Evolutionary conservation across 139 green algal species (phyloP).

Genomic region (Chlamydomonas applanata): DNA sequence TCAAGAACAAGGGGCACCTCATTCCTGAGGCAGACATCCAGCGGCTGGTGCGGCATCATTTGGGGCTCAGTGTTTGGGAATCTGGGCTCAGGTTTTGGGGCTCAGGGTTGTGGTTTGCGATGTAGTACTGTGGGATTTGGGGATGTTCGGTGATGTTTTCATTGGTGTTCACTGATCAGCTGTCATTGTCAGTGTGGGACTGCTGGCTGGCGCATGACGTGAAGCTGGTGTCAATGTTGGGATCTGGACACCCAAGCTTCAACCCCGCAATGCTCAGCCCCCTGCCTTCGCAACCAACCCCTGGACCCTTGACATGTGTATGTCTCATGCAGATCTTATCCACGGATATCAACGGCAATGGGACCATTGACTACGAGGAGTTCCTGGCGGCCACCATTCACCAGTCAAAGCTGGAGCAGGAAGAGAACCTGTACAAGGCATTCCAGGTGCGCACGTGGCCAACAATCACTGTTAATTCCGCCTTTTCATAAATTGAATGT

Average conservation of each 20-base stretch:
- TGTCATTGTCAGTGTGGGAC: too few relatives aligned
- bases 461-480: too few relatives aligned
- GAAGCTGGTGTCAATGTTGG: neutral
- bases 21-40: constrained; percentile 54
- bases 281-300: constrained; percentile 3
- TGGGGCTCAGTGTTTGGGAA: too few relatives aligned
- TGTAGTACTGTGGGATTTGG: too few relatives aligned
- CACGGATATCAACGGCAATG: constrained; percentile 29
- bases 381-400: constrained; percentile 62
- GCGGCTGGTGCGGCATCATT: neutral
- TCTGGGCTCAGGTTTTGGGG: too few relatives aligned
- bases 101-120: too few relatives aligned
- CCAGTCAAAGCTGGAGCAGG: constrained; percentile 56
- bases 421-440: constrained; percentile 54
- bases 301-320: too few relatives aligned
- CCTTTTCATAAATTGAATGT: too few relatives aligned
- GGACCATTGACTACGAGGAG: constrained; percentile 39
- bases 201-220: too few relatives aligned
- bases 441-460: constrained; percentile 32
- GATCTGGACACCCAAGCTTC: neutral
- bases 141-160: too few relatives aligned
- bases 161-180: too few relatives aligned
- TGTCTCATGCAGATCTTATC: constrained; percentile 13
- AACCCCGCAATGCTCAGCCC: neutral
- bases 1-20: constrained; percentile 47